Evolutionary conservation across 1,284 basidiomycete species (phyloP), one percentile per base, ranked within the genome.

Genomic region (Cryptococcus sp.): DNA sequence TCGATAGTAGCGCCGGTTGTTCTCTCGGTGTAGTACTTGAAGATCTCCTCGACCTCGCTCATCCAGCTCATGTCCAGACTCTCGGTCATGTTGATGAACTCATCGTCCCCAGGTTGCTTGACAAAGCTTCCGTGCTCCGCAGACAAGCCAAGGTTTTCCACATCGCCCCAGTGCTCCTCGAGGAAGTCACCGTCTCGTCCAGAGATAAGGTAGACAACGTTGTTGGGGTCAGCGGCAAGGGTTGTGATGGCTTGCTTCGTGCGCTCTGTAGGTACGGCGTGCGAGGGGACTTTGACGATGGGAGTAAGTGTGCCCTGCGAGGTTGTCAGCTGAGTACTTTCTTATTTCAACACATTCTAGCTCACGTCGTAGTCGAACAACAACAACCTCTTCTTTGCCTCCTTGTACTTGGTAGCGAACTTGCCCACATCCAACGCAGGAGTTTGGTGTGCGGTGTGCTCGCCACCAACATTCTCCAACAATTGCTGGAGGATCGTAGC

Each of bases 61-160:
- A 97, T 95, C 95, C 95, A 99, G 71, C 86, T 87, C 96, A 99
- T 98, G 80, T 99, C 95, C 72, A 99, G 80, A 62, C 84, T 84
- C 76, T 88, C 86, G 22, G 95, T 97, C 74, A 97, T 88, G 78
- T 95, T 95, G 66, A 82, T 83, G 91, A 94, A 99, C 64, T 84
- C 81, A 47, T 76, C 78, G 17, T 74, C 73, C 16, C 86, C 87
- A 0, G 89, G 90, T 66, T 87, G 87, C 56, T 88, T 85, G 58
- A 97, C 85, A 80, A 97, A 99, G 46, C 89, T 90, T 19, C 96
- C 96, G 73, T 99, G 96, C 80, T 99, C 95, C 22, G 96, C 95
- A 15, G 88, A 90, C 83, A 99, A 89, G 19, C 95, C 95, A 4
- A 99, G 83, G 50, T 85, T 83, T 62, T 81, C 78, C 57, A 99